Conservation (phyloP, 331 rosid genomes). For the Malus hybrid region DNA sequence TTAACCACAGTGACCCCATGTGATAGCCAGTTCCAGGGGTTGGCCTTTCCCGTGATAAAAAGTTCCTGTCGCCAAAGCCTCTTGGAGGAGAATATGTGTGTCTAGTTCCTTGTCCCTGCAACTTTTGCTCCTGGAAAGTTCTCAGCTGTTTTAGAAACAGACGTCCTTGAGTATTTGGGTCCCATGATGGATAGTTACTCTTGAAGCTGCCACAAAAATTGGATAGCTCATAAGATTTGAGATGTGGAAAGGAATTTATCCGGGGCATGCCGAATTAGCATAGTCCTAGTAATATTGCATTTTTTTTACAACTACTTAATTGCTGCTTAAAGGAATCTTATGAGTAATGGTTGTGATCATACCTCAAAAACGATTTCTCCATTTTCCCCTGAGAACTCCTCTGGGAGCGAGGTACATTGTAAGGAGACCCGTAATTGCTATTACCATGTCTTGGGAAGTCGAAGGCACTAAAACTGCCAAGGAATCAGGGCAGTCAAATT, state of each 20-base stretch:
- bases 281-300: not conserved
- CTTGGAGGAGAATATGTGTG: slow-evolving; percentile 36
- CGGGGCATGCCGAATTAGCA: not conserved
- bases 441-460: slow-evolving; percentile 88
- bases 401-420: slow-evolving; percentile 34
- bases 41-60: slow-evolving; percentile 39
- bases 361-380: slow-evolving; percentile 99
- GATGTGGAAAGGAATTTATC: not conserved
- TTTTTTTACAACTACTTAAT: not conserved
- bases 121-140: slow-evolving; percentile 56
- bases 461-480: slow-evolving; percentile 66
- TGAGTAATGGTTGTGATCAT: slow-evolving; percentile 7
- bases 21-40: slow-evolving; percentile 37
- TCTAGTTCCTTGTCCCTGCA: slow-evolving; percentile 31
- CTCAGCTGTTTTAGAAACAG: slow-evolving; percentile 49
- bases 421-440: slow-evolving; percentile 65
- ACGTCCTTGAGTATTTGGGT: slow-evolving; percentile 61
- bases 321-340: not conserved
- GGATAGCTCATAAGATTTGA: slow-evolving; percentile 9
- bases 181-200: slow-evolving; percentile 79
- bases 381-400: slow-evolving; percentile 97
- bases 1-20: slow-evolving; percentile 50
- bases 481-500: slow-evolving; percentile 7
- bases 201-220: slow-evolving; percentile 59
- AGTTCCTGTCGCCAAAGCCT: slow-evolving; percentile 36